Base-by-base conservation (phyloP, 1,284 basidiomycete species). In the Cutaneotrichosporon cavernicola region DNA sequence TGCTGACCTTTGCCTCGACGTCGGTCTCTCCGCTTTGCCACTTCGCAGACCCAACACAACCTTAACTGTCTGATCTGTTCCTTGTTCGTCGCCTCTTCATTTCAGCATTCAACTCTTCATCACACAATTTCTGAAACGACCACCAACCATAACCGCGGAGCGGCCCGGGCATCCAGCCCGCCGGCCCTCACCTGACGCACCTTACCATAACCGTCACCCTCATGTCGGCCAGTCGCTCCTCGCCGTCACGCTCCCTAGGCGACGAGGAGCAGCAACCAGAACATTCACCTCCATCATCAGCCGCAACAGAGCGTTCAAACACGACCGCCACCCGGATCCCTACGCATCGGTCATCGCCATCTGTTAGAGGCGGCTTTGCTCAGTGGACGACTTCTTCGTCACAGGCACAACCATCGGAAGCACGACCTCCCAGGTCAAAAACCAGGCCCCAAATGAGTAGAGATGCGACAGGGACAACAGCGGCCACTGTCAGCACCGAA, bases 401-500 rank as follows among this genome's bases (percentile, higher is more conserved):
- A 22, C 16, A 46, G 26, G 26, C 43, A 10, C 43, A 58, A 34
- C 26, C 18, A 6, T 46, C 43, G 18, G 18, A 36, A 18, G n/a
- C 57, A 21, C 31, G 43, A 49, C 9, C 40, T 8, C 22, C 31
- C 11, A 53, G 34, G 30, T 31, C 30, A 31, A 22, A 26, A 32
- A 5, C 22, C 22, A 26, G 38, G 11, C 14, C 26, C 16, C 56
- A 32, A n/a, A 53, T 31, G 8, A 47, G 56, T 31, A 30, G 57
- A 16, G 31, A 49, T 14, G 31, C 43, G 9, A 32, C 43, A 34
- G 30, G 26, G 47, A 43, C 46, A 34, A 62, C 52, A 21, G 53
- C 57, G 31, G 56, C 51, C 43, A 46, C 43, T n/a, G 43, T 18
- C n/a, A 50, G 55, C 55, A 56, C 55, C 30, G 61, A 67, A 5